Percentiles rank a stretch among this genome's conserved stretches.
These are phyloP conservation scores for Phytophthora litchii DNA, from an alignment of 352 stramenopile genomes.

Conservation along the genomic window DNA sequence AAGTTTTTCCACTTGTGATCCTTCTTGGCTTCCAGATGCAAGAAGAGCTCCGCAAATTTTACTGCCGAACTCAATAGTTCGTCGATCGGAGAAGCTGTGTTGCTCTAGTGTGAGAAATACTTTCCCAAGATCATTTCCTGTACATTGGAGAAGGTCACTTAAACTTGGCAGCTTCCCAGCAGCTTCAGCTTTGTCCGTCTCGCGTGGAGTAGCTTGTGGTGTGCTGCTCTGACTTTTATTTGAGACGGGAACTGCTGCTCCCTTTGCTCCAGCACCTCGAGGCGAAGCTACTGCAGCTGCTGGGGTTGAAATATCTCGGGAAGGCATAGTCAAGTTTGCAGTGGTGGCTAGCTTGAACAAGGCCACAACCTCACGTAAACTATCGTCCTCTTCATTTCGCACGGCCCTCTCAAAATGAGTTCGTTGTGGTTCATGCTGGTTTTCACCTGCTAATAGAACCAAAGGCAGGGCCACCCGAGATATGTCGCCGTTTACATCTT, in stretches of 20 bases:
- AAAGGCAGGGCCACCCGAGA: slow-evolving; percentile 26
- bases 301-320: slow-evolving; percentile 3
- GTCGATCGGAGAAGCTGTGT: slow-evolving; percentile 25
- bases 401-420: not conserved
- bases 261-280: slow-evolving; percentile 18
- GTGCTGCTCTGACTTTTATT: slow-evolving; percentile 37
- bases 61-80: slow-evolving; percentile 37
- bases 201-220: slow-evolving; percentile 32
- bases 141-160: slow-evolving; percentile 42
- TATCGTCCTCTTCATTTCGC: slow-evolving; percentile 16
- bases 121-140: slow-evolving; percentile 39
- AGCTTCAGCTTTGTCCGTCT: slow-evolving; percentile 9
- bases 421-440: not conserved
- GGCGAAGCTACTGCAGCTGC: slow-evolving; percentile 13
- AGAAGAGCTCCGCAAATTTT: slow-evolving; percentile 42
- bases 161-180: slow-evolving; percentile 33
- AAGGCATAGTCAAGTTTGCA: not conserved
- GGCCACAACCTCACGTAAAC: slow-evolving; percentile 32
- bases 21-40: slow-evolving; percentile 2
- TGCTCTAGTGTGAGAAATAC: slow-evolving; percentile 35
- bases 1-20: slow-evolving; percentile 31
- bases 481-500: slow-evolving; percentile 30
- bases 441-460: slow-evolving; percentile 13
- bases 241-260: slow-evolving; percentile 2
- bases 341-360: slow-evolving; percentile 27